Conservation (phyloP, 164 flowering plant species). For the Umbellularia californica region DNA sequence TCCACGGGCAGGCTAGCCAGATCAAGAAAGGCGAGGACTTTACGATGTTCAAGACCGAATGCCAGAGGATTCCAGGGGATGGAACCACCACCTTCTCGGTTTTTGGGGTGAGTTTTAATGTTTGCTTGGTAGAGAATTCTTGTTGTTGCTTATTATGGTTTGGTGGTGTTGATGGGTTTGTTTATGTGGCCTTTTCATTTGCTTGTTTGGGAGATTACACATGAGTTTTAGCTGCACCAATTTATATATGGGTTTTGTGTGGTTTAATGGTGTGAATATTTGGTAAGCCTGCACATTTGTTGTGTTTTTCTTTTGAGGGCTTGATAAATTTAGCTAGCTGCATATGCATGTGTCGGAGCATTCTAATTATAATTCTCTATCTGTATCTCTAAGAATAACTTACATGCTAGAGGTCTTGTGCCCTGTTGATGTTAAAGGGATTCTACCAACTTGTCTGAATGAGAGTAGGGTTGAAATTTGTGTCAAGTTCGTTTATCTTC, state of each 20-base stretch:
- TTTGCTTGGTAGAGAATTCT: no score
- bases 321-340: not conserved
- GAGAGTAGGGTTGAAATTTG: not conserved
- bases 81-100: conserved; percentile 79
- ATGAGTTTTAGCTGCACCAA: not conserved
- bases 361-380: no score
- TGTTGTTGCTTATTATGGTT: not conserved
- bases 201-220: not conserved
- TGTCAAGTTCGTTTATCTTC: not conserved
- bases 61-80: conserved; percentile 73
- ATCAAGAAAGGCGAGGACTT: conserved; percentile 99
- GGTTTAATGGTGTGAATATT: not conserved
- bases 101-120: conserved; percentile 53
- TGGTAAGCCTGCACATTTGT: not conserved
- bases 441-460: not conserved
- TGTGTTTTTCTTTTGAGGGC: not conserved
- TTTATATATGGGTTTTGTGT: not conserved
- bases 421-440: not conserved
- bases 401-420: not conserved
- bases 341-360: not conserved
- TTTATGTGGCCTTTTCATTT: not conserved
- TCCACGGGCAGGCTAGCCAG: conserved; percentile 78
- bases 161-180: not conserved
- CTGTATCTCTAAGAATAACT: not conserved
- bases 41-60: conserved; percentile 72